A percentile compares a stretch with the other conserved stretches of the same genome.
phyloP scores from a whole-genome alignment of 331 rosid genomes.

The Acacia pycnantha region DNA sequence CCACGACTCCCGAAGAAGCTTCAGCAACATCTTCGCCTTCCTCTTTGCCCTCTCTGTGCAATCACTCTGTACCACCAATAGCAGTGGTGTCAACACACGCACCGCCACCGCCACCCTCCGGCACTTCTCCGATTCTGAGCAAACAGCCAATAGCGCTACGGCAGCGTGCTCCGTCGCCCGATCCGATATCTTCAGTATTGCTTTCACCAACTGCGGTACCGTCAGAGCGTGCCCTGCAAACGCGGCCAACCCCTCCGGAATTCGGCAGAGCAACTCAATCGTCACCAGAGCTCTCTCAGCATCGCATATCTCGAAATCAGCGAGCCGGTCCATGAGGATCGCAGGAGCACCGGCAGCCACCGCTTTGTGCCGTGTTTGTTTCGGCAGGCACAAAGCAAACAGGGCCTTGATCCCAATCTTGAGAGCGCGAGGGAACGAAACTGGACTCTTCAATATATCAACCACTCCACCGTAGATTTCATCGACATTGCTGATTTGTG shows the following conservation, averaged over 20 bases:
- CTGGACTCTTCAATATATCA: slow-evolving; percentile 50
- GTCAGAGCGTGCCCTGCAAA: slow-evolving; percentile 70
- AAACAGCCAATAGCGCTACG: slow-evolving; percentile 70
- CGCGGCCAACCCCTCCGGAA: slow-evolving; percentile 61
- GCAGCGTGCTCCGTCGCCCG: slow-evolving; percentile 88
- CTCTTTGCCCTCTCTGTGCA: slow-evolving; percentile 92
- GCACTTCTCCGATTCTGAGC: slow-evolving; percentile 59
- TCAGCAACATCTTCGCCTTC: slow-evolving; percentile 65
- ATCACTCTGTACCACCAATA: slow-evolving; percentile 83
- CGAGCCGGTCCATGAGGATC: slow-evolving; percentile 44
- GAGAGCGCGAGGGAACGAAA: slow-evolving; percentile 58
- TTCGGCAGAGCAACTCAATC: slow-evolving; percentile 73
- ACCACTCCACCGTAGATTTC: slow-evolving; percentile 75
- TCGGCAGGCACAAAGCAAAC: slow-evolving; percentile 74
- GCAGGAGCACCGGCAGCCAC: slow-evolving; percentile 69
- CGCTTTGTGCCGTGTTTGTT: slow-evolving; percentile 70
- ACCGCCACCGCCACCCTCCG: slow-evolving; percentile 77
- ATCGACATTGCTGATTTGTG: slow-evolving; percentile 54
- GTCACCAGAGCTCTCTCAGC: slow-evolving; percentile 84
- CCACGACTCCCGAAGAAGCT: slow-evolving; percentile 81
- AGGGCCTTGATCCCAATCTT: slow-evolving; percentile 76
- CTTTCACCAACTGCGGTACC: slow-evolving; percentile 77
- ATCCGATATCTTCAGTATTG: slow-evolving; percentile 70
- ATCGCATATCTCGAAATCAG: slow-evolving; percentile 81
- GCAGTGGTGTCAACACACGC: slow-evolving; percentile 75